Evolutionary conservation across 1,139 yeast genomes (phyloP).

Genomic region (Sugiyamaella novakii): DNA sequence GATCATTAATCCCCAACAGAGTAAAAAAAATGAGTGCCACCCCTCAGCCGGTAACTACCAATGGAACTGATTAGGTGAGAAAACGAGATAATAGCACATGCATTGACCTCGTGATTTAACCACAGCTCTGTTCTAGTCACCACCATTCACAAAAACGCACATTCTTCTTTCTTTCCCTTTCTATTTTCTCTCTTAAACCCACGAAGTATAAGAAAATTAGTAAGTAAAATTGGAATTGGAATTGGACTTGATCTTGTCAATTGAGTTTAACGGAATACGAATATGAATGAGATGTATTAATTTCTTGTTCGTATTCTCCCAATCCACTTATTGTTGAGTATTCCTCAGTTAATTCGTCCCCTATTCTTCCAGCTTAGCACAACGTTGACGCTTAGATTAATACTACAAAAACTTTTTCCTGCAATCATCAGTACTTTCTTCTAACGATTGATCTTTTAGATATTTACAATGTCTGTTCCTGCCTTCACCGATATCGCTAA

Average conservation of each 20-base stretch:
- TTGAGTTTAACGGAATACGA: no score
- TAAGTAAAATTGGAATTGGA: not conserved
- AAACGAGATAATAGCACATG: not conserved
- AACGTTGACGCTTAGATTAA: no score
- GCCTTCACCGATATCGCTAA: constrained; percentile 76
- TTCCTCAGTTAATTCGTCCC: not conserved
- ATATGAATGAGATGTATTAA: no score
- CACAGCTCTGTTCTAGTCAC: not conserved
- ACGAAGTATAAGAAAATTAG: not conserved
- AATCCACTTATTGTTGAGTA: no score
- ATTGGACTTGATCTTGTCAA: not conserved
- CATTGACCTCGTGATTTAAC: constrained; percentile 5
- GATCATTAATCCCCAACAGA: constrained; percentile 4
- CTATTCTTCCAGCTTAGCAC: no score
- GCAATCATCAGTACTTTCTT: no score
- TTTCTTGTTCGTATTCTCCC: no score
- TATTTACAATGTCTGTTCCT: constrained; percentile 43
- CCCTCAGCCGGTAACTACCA: not conserved
- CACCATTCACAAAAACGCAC: not conserved
- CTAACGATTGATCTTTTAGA: not conserved
- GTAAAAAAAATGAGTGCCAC: not conserved
- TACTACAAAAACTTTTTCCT: no score
- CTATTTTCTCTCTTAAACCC: not conserved
- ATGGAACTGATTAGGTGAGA: not conserved
- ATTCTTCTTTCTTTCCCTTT: not conserved